A percentile compares a stretch with the other conserved stretches of the same genome.
Conservation (phyloP, 768 basidiomycete species). For the Russula griseocarnosa region DNA sequence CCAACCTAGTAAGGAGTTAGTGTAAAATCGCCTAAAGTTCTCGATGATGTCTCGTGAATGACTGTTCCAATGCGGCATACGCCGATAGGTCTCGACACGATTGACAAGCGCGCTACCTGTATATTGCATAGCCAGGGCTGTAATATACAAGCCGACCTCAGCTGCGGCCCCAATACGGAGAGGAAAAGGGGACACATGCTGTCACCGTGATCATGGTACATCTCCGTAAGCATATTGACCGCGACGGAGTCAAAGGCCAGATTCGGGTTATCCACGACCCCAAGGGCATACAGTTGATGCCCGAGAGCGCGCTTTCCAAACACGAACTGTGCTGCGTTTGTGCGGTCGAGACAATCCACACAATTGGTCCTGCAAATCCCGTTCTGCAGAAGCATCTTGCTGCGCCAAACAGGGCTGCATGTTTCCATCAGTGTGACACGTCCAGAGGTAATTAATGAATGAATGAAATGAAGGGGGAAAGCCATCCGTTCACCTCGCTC, state of each 20-base stretch:
- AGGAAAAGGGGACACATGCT: conserved; percentile 49
- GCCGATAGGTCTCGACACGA: conserved; percentile 90
- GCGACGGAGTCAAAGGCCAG: conserved; percentile 91
- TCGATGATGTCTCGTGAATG: conserved; percentile 96
- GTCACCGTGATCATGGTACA: conserved; percentile 98
- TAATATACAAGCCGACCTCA: neutral
- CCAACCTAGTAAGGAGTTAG: conserved; percentile 87
- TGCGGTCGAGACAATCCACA: conserved; percentile 94
- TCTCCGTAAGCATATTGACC: conserved; percentile 94
- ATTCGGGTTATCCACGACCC: conserved; percentile 80
- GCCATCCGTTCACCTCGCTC: conserved; percentile 36
- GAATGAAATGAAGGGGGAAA: neutral
- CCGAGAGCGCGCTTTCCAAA: conserved; percentile 93
- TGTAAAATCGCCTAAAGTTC: conserved; percentile 90
- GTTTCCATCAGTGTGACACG: neutral
- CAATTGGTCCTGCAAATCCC: conserved; percentile 94
- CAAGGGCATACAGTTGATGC: conserved; percentile 92
- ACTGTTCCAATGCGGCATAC: conserved; percentile 96
- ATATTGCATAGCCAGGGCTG: conserved; percentile 93
- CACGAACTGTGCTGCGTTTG: conserved; percentile 95
- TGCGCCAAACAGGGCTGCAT: conserved; percentile 47
- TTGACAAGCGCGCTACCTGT: conserved; percentile 96
- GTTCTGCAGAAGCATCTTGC: conserved; percentile 75
- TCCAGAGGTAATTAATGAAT: neutral
- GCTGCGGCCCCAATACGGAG: neutral